These are phyloP conservation scores for Plectranthus barbatus DNA, from an alignment of 257 asterid genomes.

Conservation along the genomic window DNA sequence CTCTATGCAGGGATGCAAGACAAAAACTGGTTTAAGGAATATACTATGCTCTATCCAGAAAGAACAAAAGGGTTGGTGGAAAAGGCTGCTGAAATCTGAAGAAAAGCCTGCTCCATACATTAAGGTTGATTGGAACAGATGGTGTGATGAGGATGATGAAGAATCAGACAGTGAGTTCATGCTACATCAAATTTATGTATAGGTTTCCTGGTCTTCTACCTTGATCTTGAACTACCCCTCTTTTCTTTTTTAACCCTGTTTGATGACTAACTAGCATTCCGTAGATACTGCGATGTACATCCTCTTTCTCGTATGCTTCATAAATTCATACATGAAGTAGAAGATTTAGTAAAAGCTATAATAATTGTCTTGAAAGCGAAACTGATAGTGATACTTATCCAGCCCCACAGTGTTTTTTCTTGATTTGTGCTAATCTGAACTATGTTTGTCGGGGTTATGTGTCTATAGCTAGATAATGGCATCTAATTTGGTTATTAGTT, in stretches of 20 bases:
- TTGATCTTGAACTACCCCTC: not conserved
- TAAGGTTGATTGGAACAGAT: constrained; percentile 90
- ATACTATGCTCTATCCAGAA: constrained; percentile 64
- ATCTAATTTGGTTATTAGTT: not conserved
- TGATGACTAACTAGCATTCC: not conserved
- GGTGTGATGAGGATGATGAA: constrained; percentile 87
- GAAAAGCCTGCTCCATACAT: constrained; percentile 74
- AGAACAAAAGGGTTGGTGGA: constrained; percentile 79
- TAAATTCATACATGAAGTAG: not conserved
- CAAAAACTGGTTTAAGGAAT: constrained; percentile 63
- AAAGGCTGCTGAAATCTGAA: constrained; percentile 68
- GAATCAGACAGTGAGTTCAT: constrained; percentile 63
- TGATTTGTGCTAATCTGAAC: no score
- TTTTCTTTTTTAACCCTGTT: not conserved
- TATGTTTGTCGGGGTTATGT: no score
- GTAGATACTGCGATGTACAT: not conserved
- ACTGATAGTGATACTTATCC: not conserved
- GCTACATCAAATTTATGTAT: not conserved
- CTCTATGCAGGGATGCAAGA: constrained; percentile 64
- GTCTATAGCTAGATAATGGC: not conserved
- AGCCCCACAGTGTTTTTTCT: no score
- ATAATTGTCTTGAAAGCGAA: not conserved
- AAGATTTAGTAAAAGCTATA: not conserved
- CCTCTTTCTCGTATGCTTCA: not conserved
- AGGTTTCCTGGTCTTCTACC: not conserved